phyloP scores from a whole-genome alignment of 2,329 filamentous ascomycete genomes.

The Fusarium incarnatum region DNA sequence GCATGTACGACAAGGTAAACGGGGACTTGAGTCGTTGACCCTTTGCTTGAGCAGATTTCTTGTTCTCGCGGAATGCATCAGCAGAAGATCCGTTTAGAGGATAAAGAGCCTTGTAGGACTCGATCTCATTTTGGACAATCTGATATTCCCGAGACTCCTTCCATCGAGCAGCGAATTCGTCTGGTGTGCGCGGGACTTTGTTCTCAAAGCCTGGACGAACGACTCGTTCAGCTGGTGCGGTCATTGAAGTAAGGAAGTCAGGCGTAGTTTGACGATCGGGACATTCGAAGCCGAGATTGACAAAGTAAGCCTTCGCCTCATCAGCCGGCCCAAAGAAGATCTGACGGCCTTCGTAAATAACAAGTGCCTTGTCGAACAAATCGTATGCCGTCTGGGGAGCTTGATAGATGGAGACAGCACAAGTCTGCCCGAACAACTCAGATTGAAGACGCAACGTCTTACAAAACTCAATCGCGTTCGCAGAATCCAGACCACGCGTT shows the following conservation, averaged over 20 bases:
- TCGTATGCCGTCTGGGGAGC: constrained; percentile 70
- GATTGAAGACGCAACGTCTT: constrained; percentile 44
- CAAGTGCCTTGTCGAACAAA: constrained; percentile 74
- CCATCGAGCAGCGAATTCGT: constrained; percentile 55
- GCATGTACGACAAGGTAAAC: constrained; percentile 60
- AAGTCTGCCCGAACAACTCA: constrained; percentile 43
- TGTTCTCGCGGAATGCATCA: constrained; percentile 44
- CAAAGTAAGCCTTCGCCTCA: constrained; percentile 70
- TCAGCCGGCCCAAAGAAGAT: constrained; percentile 72
- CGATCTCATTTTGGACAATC: background rate
- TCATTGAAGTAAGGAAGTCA: constrained; percentile 72
- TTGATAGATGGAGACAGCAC: constrained; percentile 65
- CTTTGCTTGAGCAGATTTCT: constrained; percentile 44
- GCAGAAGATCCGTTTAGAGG: constrained; percentile 37
- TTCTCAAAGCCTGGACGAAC: constrained; percentile 51
- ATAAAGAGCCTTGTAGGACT: constrained; percentile 43
- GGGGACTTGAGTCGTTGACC: constrained; percentile 60
- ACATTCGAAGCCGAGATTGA: constrained; percentile 71
- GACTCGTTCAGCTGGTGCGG: constrained; percentile 53
- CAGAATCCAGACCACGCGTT: constrained; percentile 48
- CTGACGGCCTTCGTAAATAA: constrained; percentile 75
- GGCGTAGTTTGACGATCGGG: constrained; percentile 71
- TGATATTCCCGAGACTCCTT: constrained; percentile 42
- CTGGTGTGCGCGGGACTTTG: constrained; percentile 51
- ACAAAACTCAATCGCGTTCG: constrained; percentile 48